Percentiles rank a stretch among this genome's conserved stretches.
These are phyloP conservation scores for Myriosclerotinia scirpicola DNA, from an alignment of 2,329 filamentous ascomycete species.

Conservation along the genomic window DNA sequence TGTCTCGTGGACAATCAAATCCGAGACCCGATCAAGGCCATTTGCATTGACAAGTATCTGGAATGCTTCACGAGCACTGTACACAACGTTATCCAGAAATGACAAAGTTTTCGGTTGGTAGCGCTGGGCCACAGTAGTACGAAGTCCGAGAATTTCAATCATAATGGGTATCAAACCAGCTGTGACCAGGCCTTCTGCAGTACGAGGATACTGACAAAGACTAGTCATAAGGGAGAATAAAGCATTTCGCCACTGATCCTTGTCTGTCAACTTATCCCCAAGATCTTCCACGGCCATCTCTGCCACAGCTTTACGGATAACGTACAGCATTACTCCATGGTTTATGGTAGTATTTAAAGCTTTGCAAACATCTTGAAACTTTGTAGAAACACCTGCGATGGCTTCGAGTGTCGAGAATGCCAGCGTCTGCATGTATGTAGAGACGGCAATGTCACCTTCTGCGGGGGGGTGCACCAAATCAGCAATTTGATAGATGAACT, in stretches of 20 bases:
- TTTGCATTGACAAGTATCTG: slow-evolving; percentile 77
- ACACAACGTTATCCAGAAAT: slow-evolving; percentile 86
- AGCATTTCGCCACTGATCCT: slow-evolving; percentile 87
- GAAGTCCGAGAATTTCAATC: slow-evolving; percentile 81
- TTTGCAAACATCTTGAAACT: slow-evolving; percentile 77
- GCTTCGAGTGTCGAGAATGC: slow-evolving; percentile 81
- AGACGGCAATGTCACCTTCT: slow-evolving; percentile 65
- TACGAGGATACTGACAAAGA: slow-evolving; percentile 71
- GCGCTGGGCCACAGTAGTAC: slow-evolving; percentile 77
- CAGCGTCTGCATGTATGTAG: slow-evolving; percentile 76
- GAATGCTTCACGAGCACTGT: slow-evolving; percentile 81
- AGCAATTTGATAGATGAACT: slow-evolving; percentile 87
- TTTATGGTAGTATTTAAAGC: slow-evolving; percentile 96
- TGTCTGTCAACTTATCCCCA: slow-evolving; percentile 61
- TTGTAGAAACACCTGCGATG: slow-evolving; percentile 76
- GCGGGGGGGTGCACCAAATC: slow-evolving; percentile 85
- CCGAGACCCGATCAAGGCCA: slow-evolving; percentile 87
- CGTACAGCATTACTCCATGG: slow-evolving; percentile 90
- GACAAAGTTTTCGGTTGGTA: slow-evolving; percentile 81
- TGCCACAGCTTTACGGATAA: slow-evolving; percentile 85
- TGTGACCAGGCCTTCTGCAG: slow-evolving; percentile 80
- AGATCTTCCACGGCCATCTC: slow-evolving; percentile 68
- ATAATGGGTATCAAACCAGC: slow-evolving; percentile 88
- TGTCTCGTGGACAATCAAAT: slow-evolving; percentile 79
- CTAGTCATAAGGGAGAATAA: slow-evolving; percentile 85